Base-by-base conservation (phyloP, 352 stramenopile species). In the Phytophthora pluvialis region DNA sequence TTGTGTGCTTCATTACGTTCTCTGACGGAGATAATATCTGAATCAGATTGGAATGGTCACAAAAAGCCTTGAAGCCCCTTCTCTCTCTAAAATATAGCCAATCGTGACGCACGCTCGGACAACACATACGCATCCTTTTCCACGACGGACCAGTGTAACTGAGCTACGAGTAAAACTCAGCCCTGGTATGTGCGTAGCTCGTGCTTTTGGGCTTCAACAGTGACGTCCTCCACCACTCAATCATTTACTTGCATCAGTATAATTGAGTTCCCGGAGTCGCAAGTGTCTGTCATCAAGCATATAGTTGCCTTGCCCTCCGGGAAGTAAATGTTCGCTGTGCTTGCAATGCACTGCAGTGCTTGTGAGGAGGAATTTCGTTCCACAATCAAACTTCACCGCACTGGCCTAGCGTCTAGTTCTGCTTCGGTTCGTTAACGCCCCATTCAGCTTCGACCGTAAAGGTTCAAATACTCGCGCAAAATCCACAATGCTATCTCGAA, bases 401-500 rank as follows among this genome's bases (percentile, higher is more conserved):
- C 40, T 1, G 4, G 40, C 40, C 3, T 32, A 47, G 16, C 26
- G 16, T 15, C 67, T 67, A 0, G 28, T 71, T 11, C 49, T 42
- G 12, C 42, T 63, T 1, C 26, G 47, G 16, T 54, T 52, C n/a
- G 31, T 18, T 13, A 75, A 45, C 6, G 45, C 42, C 3, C 10
- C 13, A 32, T 66, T 58, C 9, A 68, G 16, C 8, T 67, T 56
- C 0, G 29, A 11, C 44, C 67, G 57, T 7, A 74, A 45, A 29
- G 49, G 49, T 31, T 60, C 48, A 16, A 67, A 40, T 21, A 57
- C 33, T 16, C 48, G 25, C 5, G 56, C 57, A 32, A 59, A 77
- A 28, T 72, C 60, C 0, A 67, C 29, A 4, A 77, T 43, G 15
- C 38, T 61, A 5, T 74, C 52, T 3, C 58, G 21, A 26, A 77